These are phyloP conservation scores for Phytomonas francai DNA, from an alignment of 208 protist species.

Conservation along the genomic window DNA sequence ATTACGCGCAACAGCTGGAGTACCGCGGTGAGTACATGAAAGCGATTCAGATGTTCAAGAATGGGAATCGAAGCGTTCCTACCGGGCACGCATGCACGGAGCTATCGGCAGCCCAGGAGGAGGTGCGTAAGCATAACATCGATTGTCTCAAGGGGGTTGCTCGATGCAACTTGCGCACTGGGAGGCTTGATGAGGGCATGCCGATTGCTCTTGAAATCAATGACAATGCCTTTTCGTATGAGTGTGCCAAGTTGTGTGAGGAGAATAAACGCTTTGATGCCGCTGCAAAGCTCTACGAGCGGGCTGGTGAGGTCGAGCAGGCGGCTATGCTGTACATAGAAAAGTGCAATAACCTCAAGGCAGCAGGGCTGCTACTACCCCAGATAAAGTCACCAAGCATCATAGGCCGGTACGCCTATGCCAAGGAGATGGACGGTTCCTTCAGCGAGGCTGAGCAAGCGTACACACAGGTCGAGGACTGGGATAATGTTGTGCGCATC, in stretches of 20 bases:
- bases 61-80: conserved; percentile 46
- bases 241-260: conserved; percentile 93
- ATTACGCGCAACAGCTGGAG: conserved; percentile 95
- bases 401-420: conserved; percentile 87
- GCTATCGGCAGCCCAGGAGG: conserved; percentile 52
- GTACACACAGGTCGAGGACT: conserved; percentile 92
- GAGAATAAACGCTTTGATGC: conserved; percentile 88
- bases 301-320: conserved; percentile 83
- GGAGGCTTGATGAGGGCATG: conserved; percentile 79
- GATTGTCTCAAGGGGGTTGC: conserved; percentile 81
- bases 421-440: conserved; percentile 82
- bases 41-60: conserved; percentile 87
- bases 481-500: conserved; percentile 93
- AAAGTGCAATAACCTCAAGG: conserved; percentile 88
- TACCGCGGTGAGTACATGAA: conserved; percentile 91
- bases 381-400: conserved; percentile 92
- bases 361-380: conserved; percentile 74
- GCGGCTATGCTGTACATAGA: conserved; percentile 93
- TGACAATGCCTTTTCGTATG: conserved; percentile 53
- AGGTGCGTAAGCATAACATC: conserved; percentile 75
- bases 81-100: conserved; percentile 76
- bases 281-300: conserved; percentile 93
- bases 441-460: conserved; percentile 90
- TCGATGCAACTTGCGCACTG: conserved; percentile 84
- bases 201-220: conserved; percentile 72